phyloP scores from a whole-genome alignment of 2,329 filamentous ascomycete species.

The Penicillium nordicum region DNA sequence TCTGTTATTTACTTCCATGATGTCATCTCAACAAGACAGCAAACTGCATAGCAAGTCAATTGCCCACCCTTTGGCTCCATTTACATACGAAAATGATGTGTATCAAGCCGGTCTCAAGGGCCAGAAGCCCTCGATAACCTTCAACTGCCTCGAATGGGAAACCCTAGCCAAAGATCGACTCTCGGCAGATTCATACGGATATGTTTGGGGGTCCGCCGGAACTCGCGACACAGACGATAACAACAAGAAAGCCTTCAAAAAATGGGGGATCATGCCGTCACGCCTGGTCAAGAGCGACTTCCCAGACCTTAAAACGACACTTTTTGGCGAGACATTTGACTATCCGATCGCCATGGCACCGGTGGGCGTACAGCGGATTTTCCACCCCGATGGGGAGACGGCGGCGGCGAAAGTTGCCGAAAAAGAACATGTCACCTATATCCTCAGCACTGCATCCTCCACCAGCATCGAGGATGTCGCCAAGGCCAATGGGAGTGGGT shows the following conservation, averaged over 20 bases:
- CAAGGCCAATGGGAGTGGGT: slow-evolving; percentile 51
- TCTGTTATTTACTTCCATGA: not conserved
- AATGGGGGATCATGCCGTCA: slow-evolving; percentile 28
- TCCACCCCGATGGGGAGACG: slow-evolving; percentile 61
- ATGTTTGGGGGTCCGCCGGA: slow-evolving; percentile 57
- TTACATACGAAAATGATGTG: slow-evolving; percentile 39
- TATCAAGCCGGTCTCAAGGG: slow-evolving; percentile 49
- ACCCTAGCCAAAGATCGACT: slow-evolving; percentile 50
- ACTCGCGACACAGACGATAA: slow-evolving; percentile 27
- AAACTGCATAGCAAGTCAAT: not conserved
- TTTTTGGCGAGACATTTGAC: slow-evolving; percentile 50
- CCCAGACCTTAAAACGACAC: slow-evolving; percentile 46
- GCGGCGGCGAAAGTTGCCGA: slow-evolving; percentile 60
- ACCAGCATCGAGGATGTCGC: slow-evolving; percentile 65
- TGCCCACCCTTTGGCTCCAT: not conserved
- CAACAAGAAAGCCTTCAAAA: slow-evolving; percentile 31
- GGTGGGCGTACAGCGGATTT: slow-evolving; percentile 65
- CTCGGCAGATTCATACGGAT: slow-evolving; percentile 52
- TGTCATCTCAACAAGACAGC: not conserved
- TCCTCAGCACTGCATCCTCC: slow-evolving; percentile 62
- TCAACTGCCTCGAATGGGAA: slow-evolving; percentile 55
- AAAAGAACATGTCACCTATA: slow-evolving; percentile 60
- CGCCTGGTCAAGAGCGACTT: slow-evolving; percentile 35
- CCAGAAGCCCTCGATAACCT: slow-evolving; percentile 51
- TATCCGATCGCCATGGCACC: slow-evolving; percentile 62